Conservation (phyloP, 192 early-diverging fungal species). For the Rhizophagus sp. region DNA sequence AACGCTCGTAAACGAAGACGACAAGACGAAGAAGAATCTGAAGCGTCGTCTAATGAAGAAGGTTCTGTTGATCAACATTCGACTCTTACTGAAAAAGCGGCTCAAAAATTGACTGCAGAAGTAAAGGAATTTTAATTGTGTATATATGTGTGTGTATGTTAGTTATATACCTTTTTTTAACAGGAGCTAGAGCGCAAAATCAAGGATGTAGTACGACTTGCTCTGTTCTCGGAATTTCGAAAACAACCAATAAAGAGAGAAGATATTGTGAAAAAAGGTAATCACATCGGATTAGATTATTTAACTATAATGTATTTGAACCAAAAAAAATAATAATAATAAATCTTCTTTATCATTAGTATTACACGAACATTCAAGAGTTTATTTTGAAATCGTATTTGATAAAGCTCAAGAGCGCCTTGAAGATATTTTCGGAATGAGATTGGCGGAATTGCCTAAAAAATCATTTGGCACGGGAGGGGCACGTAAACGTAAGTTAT, state of each 20-base stretch:
- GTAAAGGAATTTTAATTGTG: neutral
- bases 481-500: conserved; percentile 32
- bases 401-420: conserved; percentile 50
- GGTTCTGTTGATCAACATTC: neutral
- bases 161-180: neutral
- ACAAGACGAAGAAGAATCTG: conserved; percentile 11
- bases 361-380: conserved; percentile 44
- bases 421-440: conserved; percentile 63
- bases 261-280: conserved; percentile 62
- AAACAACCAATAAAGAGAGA: conserved; percentile 53
- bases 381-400: conserved; percentile 48
- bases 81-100: neutral
- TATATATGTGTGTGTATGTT: neutral
- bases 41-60: conserved; percentile 3
- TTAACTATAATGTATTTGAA: neutral
- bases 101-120: conserved; percentile 8
- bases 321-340: too few relatives aligned
- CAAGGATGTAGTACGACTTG: conserved; percentile 63
- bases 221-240: conserved; percentile 56
- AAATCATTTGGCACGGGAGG: conserved; percentile 33
- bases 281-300: neutral
- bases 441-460: conserved; percentile 54
- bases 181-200: conserved; percentile 60
- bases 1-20: neutral
- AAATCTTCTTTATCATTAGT: conserved; percentile 37